Evolutionary conservation across 2,329 filamentous ascomycete species (phyloP).

Genomic region (Diaporthe capsici): DNA sequence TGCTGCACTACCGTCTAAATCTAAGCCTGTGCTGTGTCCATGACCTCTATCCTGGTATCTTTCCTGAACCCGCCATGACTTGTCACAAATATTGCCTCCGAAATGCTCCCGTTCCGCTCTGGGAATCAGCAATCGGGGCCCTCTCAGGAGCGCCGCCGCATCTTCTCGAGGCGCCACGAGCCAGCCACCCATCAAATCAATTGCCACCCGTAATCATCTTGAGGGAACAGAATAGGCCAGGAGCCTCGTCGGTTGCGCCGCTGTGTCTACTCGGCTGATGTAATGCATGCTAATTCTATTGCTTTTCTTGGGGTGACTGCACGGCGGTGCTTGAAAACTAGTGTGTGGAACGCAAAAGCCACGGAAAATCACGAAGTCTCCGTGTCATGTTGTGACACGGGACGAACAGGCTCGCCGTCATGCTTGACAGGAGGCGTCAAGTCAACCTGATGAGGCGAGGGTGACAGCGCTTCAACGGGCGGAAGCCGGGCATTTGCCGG

Average conservation of each 20-base stretch:
- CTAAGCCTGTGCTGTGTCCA: conserved; percentile 24
- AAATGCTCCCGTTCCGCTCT: not conserved
- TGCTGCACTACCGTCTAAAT: conserved; percentile 22
- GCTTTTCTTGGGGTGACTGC: not conserved
- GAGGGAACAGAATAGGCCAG: not conserved
- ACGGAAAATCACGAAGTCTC: not conserved
- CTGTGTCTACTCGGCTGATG: not conserved
- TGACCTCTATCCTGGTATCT: conserved; percentile 19
- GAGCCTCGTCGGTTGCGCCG: not conserved
- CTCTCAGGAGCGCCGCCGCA: not conserved
- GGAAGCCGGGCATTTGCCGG: conserved; percentile 65
- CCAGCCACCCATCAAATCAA: too few relatives aligned
- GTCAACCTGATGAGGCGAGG: conserved; percentile 69
- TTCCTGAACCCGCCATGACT: not conserved
- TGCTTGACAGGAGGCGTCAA: conserved; percentile 73
- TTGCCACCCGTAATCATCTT: not conserved
- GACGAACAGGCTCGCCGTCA: conserved; percentile 47
- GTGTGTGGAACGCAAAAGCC: not conserved
- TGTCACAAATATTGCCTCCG: not conserved
- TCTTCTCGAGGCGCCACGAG: not conserved
- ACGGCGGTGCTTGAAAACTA: not conserved
- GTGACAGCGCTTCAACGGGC: conserved; percentile 69
- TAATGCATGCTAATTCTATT: not conserved
- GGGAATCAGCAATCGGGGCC: not conserved
- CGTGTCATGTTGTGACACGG: conserved; percentile 32